Percentiles rank a stretch among this genome's conserved stretches.
Evolutionary conservation across 2,329 filamentous ascomycete genomes (phyloP).

Genomic region (Talaromyces marneffei): DNA sequence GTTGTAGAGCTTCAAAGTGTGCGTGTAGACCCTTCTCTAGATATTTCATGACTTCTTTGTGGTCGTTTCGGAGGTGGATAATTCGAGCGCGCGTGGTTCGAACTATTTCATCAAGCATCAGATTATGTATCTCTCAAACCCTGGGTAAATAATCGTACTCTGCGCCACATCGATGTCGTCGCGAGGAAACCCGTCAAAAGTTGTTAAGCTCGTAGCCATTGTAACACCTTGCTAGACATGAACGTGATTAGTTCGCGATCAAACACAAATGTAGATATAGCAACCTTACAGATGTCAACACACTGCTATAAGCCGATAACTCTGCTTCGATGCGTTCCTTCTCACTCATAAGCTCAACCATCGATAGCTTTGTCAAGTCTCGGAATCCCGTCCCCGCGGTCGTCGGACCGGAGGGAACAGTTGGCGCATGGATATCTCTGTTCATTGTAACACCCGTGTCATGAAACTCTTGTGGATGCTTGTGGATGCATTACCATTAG

Average conservation of each 20-base stretch:
- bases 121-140: not conserved
- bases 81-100: conserved; percentile 89
- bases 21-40: conserved; percentile 85
- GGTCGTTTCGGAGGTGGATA: conserved; percentile 84
- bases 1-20: conserved; percentile 70
- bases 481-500: not conserved
- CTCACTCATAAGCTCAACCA: conserved; percentile 73
- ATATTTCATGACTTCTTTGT: conserved; percentile 76
- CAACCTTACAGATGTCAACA: conserved; percentile 73
- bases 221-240: conserved; percentile 73
- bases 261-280: not conserved
- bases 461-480: not conserved
- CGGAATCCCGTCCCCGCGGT: conserved; percentile 52
- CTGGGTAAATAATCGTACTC: conserved; percentile 51
- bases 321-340: conserved; percentile 83
- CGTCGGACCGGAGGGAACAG: conserved; percentile 70
- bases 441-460: conserved; percentile 48
- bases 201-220: conserved; percentile 84
- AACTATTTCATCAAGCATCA: conserved; percentile 48
- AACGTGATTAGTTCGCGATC: conserved; percentile 17
- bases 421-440: conserved; percentile 58
- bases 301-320: conserved; percentile 72
- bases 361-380: conserved; percentile 61
- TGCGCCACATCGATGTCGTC: conserved; percentile 93
- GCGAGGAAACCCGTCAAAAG: conserved; percentile 84